A percentile compares a stretch with the other conserved stretches of the same genome.
Evolutionary conservation across 306 rosid genomes (phyloP).

Genomic region (Castanea sativa): DNA sequence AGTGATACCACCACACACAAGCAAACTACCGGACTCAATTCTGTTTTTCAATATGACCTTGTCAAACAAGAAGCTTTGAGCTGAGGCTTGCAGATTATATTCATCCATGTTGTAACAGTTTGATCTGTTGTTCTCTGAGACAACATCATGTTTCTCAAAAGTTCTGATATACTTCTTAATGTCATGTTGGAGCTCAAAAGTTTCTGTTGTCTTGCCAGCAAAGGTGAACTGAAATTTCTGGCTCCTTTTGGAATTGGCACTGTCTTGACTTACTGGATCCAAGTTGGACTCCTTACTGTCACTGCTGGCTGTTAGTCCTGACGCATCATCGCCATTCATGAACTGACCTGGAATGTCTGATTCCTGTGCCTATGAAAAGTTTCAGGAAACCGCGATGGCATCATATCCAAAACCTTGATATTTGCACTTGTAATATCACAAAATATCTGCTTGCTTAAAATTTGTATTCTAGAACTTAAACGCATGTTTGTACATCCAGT

Average conservation of each 20-base stretch:
- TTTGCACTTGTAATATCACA: background rate
- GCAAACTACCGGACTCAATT: slow-evolving; percentile 60
- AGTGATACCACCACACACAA: slow-evolving; percentile 50
- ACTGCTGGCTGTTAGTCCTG: slow-evolving; percentile 26
- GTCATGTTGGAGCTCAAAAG: slow-evolving; percentile 37
- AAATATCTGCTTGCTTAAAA: background rate
- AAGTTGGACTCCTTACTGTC: slow-evolving; percentile 13
- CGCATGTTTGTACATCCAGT: background rate
- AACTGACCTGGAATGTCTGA: slow-evolving; percentile 22
- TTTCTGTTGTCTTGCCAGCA: slow-evolving; percentile 48
- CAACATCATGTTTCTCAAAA: slow-evolving; percentile 40
- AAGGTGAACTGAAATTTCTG: slow-evolving; percentile 56
- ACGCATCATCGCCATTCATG: slow-evolving; percentile 11
- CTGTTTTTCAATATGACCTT: slow-evolving; percentile 47
- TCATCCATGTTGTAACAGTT: slow-evolving; percentile 37
- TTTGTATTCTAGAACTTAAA: background rate
- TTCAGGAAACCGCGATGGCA: background rate
- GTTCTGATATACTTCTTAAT: slow-evolving; percentile 61
- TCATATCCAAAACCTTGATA: background rate
- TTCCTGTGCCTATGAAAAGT: slow-evolving; percentile 39
- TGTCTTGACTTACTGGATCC: slow-evolving; percentile 26
- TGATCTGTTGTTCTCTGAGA: slow-evolving; percentile 28
- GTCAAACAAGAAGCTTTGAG: slow-evolving; percentile 54
- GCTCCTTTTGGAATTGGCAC: slow-evolving; percentile 23
- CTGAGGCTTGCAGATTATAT: slow-evolving; percentile 36